Base-by-base conservation (phyloP, 345 rosid species). In the Eutrema yunnanense region DNA sequence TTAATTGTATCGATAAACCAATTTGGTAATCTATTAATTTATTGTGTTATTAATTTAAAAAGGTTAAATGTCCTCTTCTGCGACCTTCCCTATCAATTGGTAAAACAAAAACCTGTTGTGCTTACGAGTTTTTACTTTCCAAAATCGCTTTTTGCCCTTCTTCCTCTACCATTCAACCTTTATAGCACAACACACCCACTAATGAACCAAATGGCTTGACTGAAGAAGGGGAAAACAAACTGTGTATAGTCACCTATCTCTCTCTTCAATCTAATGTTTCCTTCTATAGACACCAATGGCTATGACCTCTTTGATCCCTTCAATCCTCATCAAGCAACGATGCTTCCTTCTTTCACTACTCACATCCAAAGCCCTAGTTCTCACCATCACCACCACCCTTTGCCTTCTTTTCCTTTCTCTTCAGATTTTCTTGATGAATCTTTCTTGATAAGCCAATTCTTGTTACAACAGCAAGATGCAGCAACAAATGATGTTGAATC, bases 221-320 rank as follows among this genome's bases (percentile, higher is more conserved):
- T 37, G 57, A 68, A 59, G 73, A 67, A 59, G 40, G 62, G 52
- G 16, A 22, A 57, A 48, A 44, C 38, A 67, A 8, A 55, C 54
- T 61, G 40, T 68, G 57, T 44, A 26, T 51, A 51, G 5, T 19
- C 52, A 50, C 55, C 55, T 74, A 13, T 67, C 56, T 52, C 67
- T 74, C 63, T 75, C 74, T 60, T 68, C 37, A 53, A 62, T 69
- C 65, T 52, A 38, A 75, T 75, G 79, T 75, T 75, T 75, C 75
- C 79, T 75, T 75, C 79, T 69, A 22, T 73, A 65, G 72, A 75
- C 41, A 60, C 63, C 55, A 77, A 72, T 77, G 75, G 73, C 80
- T 71, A 65, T 63, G 65, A 65, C 42, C 50, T 58, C 72, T 70
- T 70, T 76, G 75, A 76, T 70, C 36, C 75, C 38, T 77, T 77